Evolutionary conservation across 1,284 basidiomycete species (phyloP), one percentile per base, ranked within the genome.

Genomic region (Vanrija sp.): DNA sequence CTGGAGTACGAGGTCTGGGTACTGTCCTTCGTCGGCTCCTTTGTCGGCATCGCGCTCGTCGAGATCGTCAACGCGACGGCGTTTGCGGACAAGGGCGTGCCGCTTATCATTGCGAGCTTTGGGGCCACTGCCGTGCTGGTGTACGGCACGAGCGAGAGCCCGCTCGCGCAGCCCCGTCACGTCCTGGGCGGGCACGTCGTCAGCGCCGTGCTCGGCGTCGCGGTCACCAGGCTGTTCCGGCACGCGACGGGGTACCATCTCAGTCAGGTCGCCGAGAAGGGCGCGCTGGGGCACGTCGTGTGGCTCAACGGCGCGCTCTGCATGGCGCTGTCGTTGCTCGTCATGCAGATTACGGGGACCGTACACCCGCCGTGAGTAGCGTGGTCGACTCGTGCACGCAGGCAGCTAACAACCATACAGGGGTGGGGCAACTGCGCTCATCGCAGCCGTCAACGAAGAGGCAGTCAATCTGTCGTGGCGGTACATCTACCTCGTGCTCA

Each of bases 101-200:
- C 54, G 1, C 64, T 80, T 19, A 80, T 83, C 47, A 70, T 83
- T 6, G 79, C 80, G 12, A 81, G 80, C 54, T 82, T 81, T 66
- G 84, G 83, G 19, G 85, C 85, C 15, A 81, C 81, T 5, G 83
- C 83, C 10, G 82, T 85, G 3, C 75, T 87, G 25, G 75, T 82
- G 19, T 86, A 83, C 58, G 83, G 82, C 14, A 79, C 80, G 1
- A 79, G 84, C 38, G 83, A 86, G 38, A 77, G 79, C 2, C 85
- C 85, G 3, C 72, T 86, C 38, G 80, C 83, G 0, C 85, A 86
- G 68, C 84, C 85, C 10, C 78, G 83, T n/a, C 76, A 82, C 12
- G 73, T 85, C 15, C 52, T 86, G 29, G 80, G 80, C 2, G 83
- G 83, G 0, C 83, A 85, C 58, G 80, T 84, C 62, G 57, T 84